Evolutionary conservation across 2,329 filamentous ascomycete genomes (phyloP).

Genomic region (Botrytis tulipae): DNA sequence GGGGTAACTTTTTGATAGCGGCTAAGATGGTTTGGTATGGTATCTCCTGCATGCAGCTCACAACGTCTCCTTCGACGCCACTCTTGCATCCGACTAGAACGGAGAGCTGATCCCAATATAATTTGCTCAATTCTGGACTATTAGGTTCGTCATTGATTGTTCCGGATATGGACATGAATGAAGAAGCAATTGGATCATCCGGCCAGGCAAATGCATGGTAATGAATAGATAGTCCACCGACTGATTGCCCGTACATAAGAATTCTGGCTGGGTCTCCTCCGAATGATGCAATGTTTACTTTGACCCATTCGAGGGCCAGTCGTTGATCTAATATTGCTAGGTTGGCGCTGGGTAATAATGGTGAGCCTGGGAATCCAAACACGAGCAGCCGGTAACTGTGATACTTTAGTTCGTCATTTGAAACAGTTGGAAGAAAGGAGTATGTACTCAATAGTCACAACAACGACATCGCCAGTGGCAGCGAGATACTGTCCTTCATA

Average conservation of each 20-base stretch:
- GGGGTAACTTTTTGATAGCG: neutral
- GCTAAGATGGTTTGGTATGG: neutral
- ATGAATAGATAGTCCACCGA: conserved; percentile 39
- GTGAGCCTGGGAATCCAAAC: conserved; percentile 42
- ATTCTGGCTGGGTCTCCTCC: conserved; percentile 23
- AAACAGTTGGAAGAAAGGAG: neutral
- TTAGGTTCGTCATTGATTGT: conserved; percentile 29
- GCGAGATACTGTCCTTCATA: conserved; percentile 15
- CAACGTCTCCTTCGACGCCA: neutral
- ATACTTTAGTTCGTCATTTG: neutral
- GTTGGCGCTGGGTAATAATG: conserved; percentile 9
- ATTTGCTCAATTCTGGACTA: neutral
- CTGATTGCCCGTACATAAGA: conserved; percentile 40
- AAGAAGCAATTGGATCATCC: conserved; percentile 28
- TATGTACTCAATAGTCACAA: conserved; percentile 13
- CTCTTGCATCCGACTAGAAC: neutral
- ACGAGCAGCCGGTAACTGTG: conserved; percentile 12
- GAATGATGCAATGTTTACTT: conserved; percentile 32
- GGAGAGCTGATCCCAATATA: neutral
- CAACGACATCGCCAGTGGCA: neutral
- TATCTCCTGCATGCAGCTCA: conserved; percentile 7
- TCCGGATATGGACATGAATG: conserved; percentile 30
- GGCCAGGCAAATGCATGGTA: conserved; percentile 15
- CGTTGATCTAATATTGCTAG: conserved; percentile 7
- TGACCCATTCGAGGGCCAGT: conserved; percentile 14